These are phyloP conservation scores for Circinella minor DNA, from an alignment of 371 early-diverging fungal species.

Conservation along the genomic window DNA sequence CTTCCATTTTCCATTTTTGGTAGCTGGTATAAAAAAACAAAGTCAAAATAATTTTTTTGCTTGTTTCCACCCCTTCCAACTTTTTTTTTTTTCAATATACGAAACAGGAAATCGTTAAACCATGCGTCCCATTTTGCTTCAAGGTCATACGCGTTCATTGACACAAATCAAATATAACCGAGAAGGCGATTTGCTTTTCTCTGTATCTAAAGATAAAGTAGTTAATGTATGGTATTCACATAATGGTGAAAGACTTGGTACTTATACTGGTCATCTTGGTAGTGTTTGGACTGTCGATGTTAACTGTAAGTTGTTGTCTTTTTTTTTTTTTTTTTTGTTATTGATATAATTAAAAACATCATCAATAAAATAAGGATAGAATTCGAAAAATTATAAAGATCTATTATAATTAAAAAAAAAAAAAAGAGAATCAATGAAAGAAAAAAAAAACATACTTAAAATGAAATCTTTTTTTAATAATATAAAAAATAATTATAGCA, in stretches of 20 bases:
- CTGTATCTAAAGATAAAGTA: constrained; percentile 94
- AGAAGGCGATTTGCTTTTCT: constrained; percentile 99
- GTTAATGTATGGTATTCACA: constrained; percentile 96
- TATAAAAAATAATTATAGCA: constrained; percentile 34
- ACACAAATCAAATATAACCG: constrained; percentile 99
- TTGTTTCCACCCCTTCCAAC: background rate
- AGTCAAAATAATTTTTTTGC: constrained; percentile 3
- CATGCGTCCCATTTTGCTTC: constrained; percentile 92
- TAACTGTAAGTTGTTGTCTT: constrained; percentile 62
- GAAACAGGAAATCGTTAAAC: background rate
- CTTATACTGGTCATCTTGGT: constrained; percentile 95
- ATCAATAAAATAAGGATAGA: too few species aligned
- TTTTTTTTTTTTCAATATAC: constrained; percentile 29
- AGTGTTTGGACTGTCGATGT: constrained; percentile 95
- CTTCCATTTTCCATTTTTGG: too few species aligned
- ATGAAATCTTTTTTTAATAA: too few species aligned
- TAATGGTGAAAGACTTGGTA: constrained; percentile 97
- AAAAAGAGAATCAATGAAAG: background rate
- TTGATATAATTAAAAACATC: too few species aligned
- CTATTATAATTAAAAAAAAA: too few species aligned
- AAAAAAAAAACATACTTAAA: background rate
- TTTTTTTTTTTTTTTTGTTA: background rate
- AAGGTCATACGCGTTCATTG: constrained; percentile 97
- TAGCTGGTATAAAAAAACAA: background rate
- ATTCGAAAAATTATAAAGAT: too few species aligned